A percentile compares a stretch with the other conserved stretches of the same genome.
phyloP scores from a whole-genome alignment of 2,329 filamentous ascomycete genomes.

The Teratosphaeriaceae sp. region DNA sequence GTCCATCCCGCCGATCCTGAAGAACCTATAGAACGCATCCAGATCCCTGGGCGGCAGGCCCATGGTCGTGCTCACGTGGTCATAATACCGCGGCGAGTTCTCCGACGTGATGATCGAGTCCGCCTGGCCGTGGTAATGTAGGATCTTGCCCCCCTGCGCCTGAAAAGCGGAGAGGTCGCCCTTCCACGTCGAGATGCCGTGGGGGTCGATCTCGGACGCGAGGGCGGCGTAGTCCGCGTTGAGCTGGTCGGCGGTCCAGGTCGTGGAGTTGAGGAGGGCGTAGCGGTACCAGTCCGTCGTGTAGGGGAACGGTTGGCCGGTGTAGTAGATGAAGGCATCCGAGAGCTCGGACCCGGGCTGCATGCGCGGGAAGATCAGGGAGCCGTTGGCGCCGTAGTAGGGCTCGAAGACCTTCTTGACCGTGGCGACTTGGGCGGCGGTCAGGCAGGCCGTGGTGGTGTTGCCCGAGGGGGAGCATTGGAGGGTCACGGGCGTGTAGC shows the following conservation, averaged over 20 bases:
- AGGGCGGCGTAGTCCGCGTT: conserved; percentile 31
- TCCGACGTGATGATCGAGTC: conserved; percentile 34
- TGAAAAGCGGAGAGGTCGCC: conserved; percentile 36
- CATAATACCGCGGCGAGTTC: conserved; percentile 42
- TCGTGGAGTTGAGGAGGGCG: conserved; percentile 40
- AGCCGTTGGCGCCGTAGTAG: conserved; percentile 35
- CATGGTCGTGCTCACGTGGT: conserved; percentile 38
- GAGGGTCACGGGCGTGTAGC: conserved; percentile 34
- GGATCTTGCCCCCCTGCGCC: conserved; percentile 38
- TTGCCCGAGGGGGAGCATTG: conserved; percentile 25
- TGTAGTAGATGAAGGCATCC: conserved; percentile 30
- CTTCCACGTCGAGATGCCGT: conserved; percentile 35
- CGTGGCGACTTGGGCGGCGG: conserved; percentile 33
- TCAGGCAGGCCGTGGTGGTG: conserved; percentile 37
- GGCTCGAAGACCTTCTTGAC: conserved; percentile 36
- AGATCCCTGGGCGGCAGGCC: conserved; percentile 40
- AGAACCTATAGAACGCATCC: conserved; percentile 48
- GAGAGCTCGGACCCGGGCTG: conserved; percentile 41
- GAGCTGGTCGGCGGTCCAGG: conserved; percentile 34
- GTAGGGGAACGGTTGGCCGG: conserved; percentile 36
- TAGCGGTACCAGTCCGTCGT: conserved; percentile 44
- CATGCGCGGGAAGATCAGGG: conserved; percentile 43
- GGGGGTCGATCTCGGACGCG: conserved; percentile 29
- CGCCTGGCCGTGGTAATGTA: conserved; percentile 36
- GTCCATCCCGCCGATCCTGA: conserved; percentile 44